A percentile compares a stretch with the other conserved stretches of the same genome.
Conservation (phyloP, 129 eudicot genomes). For the Centrapalus pauciflorus region DNA sequence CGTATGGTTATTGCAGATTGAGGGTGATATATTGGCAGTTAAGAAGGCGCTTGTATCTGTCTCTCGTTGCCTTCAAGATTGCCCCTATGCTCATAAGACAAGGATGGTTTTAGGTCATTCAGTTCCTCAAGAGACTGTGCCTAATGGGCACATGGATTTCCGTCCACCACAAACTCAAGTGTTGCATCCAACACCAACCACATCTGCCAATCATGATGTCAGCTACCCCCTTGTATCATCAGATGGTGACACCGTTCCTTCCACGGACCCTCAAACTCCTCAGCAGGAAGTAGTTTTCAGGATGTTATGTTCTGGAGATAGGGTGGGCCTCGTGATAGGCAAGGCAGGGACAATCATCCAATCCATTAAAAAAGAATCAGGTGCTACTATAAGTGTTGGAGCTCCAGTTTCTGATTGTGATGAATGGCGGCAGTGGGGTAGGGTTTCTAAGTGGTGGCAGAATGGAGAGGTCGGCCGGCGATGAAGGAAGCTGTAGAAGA, state of each 20-base stretch:
- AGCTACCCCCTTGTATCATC: constrained; percentile 22
- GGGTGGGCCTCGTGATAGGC: constrained; percentile 75
- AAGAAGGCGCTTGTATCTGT: constrained; percentile 81
- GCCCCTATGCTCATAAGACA: constrained; percentile 35
- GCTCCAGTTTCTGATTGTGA: constrained; percentile 48
- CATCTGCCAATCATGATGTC: too few species aligned
- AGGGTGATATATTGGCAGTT: constrained; percentile 59
- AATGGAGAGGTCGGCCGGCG: too few species aligned
- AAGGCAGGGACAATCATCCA: constrained; percentile 58
- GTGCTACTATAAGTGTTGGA: constrained; percentile 52
- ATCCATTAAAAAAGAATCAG: constrained; percentile 59
- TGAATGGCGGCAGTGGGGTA: too few species aligned
- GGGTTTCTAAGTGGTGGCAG: too few species aligned
- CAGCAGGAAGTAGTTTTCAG: constrained; percentile 57
- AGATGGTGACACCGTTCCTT: constrained; percentile 29
- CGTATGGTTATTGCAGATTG: constrained; percentile 46
- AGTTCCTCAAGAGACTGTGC: constrained; percentile 26
- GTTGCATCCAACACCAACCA: too few species aligned
- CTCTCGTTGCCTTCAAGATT: constrained; percentile 64
- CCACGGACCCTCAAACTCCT: constrained; percentile 25
- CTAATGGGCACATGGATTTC: constrained; percentile 26
- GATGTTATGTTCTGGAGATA: constrained; percentile 56
- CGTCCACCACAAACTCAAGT: constrained; percentile 26
- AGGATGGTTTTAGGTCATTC: constrained; percentile 25
- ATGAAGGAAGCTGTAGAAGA: too few species aligned